Conservation (phyloP, 2,329 filamentous ascomycete species). For the Paecilomyces niveus region DNA sequence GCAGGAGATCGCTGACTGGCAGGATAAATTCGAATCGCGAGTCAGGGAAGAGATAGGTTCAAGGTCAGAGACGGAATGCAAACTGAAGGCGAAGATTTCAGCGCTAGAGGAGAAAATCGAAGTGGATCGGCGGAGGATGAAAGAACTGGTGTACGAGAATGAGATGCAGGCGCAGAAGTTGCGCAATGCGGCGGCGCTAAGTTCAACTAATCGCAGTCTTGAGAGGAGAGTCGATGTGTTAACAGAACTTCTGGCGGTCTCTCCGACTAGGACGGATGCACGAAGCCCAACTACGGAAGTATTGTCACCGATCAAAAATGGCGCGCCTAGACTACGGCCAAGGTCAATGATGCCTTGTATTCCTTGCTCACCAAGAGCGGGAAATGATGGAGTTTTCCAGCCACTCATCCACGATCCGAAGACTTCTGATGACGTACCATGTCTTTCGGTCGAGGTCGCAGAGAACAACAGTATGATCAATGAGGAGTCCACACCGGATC, state of each 20-base stretch:
- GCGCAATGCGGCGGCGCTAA: constrained; percentile 22
- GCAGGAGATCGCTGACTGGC: constrained; percentile 22
- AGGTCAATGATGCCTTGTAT: constrained; percentile 10
- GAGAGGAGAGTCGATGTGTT: constrained; percentile 29
- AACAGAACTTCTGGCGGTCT: constrained; percentile 29
- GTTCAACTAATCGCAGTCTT: constrained; percentile 24
- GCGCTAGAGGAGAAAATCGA: constrained; percentile 24
- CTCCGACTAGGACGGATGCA: constrained; percentile 17
- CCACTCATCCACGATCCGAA: neutral
- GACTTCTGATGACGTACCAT: neutral
- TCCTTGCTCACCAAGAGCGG: constrained; percentile 1
- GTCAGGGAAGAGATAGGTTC: constrained; percentile 22
- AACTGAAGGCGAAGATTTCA: constrained; percentile 22
- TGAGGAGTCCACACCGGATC: neutral
- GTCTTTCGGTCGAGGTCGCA: neutral
- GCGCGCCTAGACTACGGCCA: constrained; percentile 7
- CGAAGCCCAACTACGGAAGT: constrained; percentile 8
- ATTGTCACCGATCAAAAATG: constrained; percentile 7
- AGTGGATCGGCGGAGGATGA: constrained; percentile 20
- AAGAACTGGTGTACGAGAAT: constrained; percentile 25
- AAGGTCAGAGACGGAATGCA: constrained; percentile 20
- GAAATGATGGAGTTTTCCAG: neutral
- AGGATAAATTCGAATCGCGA: constrained; percentile 26
- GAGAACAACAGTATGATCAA: neutral
- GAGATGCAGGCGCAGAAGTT: constrained; percentile 24